A percentile compares a stretch with the other conserved stretches of the same genome.
Evolutionary conservation across 345 rosid genomes (phyloP).

Genomic region (Gossypium ekmanianum): DNA sequence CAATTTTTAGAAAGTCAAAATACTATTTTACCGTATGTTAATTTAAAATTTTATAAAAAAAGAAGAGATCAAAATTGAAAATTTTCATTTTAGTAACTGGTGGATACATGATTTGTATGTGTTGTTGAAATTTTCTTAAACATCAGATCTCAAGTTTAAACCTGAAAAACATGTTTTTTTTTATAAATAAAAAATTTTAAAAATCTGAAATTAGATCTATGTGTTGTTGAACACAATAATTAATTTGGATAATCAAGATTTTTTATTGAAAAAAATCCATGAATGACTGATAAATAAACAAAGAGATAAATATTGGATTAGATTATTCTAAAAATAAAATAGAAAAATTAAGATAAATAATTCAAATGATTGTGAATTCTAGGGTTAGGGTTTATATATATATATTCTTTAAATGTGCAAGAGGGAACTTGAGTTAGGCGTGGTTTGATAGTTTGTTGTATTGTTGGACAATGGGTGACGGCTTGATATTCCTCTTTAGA

Average conservation of each 20-base stretch:
- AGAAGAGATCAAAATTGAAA: rapidly evolving
- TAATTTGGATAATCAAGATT: neutral
- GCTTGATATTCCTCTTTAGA: conserved; percentile 38
- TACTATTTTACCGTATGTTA: too few species aligned
- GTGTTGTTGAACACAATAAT: neutral
- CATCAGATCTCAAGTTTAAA: too few species aligned
- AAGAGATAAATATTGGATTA: neutral
- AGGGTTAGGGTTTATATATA: too few species aligned
- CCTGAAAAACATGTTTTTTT: too few species aligned
- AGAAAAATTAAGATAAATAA: too few species aligned
- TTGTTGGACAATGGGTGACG: conserved; percentile 57
- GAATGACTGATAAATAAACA: neutral
- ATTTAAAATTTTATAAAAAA: neutral
- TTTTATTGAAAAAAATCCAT: neutral
- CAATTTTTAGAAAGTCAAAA: too few species aligned
- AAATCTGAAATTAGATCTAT: neutral
- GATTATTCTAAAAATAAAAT: neutral
- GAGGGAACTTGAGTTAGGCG: conserved; percentile 6
- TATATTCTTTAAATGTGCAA: too few species aligned
- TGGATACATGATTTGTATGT: too few species aligned
- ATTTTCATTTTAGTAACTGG: rapidly evolving
- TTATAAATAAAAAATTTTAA: too few species aligned
- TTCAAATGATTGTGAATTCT: too few species aligned
- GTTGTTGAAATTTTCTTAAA: too few species aligned
- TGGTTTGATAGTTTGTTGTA: neutral